Evolutionary conservation across 2,329 filamentous ascomycete species (phyloP).

Genomic region (Fusarium solani-melongenae): DNA sequence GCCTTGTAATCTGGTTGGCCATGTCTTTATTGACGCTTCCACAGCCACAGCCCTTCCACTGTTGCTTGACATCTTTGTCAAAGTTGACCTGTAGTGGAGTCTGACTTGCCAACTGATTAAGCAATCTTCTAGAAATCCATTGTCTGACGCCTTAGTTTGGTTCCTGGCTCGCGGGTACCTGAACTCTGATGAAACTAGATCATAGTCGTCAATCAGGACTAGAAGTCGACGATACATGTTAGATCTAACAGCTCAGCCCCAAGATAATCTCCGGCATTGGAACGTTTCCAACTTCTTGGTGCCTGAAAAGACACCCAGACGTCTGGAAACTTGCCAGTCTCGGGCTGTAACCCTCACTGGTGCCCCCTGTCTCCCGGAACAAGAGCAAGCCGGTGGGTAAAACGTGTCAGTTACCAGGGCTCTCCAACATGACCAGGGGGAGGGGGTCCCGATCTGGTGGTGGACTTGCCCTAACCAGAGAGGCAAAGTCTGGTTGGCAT

Average conservation of each 20-base stretch:
- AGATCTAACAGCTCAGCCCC: not conserved
- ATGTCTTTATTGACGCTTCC: not conserved
- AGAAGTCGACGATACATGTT: not conserved
- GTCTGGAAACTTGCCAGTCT: slow-evolving; percentile 26
- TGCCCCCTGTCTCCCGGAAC: slow-evolving; percentile 39
- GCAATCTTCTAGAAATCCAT: not conserved
- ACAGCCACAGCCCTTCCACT: not conserved
- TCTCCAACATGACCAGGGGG: not conserved
- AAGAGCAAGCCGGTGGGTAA: slow-evolving; percentile 26
- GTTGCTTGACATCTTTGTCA: not conserved
- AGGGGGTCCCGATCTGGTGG: slow-evolving; percentile 22
- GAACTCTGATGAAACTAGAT: not conserved
- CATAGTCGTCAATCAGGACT: not conserved
- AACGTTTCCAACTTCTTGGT: slow-evolving; percentile 23
- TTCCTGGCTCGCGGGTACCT: not conserved
- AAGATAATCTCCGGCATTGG: slow-evolving; percentile 1
- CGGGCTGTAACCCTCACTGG: slow-evolving; percentile 31
- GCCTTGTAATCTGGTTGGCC: not conserved
- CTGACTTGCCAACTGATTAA: not conserved
- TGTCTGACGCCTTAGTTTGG: not conserved
- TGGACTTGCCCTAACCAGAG: slow-evolving; percentile 2
- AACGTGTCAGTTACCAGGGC: slow-evolving; percentile 32
- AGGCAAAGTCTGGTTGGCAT: slow-evolving; percentile 4
- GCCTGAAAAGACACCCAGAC: slow-evolving; percentile 17
- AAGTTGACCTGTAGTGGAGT: not conserved